These are phyloP conservation scores for Novymonas esmeraldas DNA, from an alignment of 208 protist genomes.

Conservation along the genomic window DNA sequence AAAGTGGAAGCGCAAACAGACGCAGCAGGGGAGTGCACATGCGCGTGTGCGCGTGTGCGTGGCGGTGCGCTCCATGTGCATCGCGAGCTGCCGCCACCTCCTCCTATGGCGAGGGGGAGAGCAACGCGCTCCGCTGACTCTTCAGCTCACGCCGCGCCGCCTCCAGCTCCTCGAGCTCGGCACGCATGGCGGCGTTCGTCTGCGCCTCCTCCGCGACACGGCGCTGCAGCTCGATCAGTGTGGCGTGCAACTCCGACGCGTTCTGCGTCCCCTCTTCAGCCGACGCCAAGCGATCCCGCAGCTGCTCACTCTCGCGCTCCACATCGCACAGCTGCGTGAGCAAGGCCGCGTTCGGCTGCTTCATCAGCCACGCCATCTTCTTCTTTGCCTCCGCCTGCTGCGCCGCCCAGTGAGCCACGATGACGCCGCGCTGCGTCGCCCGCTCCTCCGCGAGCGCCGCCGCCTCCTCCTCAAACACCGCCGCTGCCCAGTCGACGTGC, in stretches of 20 bases:
- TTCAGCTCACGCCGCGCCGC: slow-evolving; percentile 19
- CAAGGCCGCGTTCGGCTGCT: slow-evolving; percentile 43
- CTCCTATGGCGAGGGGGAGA: slow-evolving; percentile 1
- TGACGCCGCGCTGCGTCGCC: slow-evolving; percentile 4
- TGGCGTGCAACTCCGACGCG: slow-evolving; percentile 5
- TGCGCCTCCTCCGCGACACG: slow-evolving; percentile 12
- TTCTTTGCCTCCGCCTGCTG: slow-evolving; percentile 40
- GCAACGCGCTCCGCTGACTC: slow-evolving; percentile 18
- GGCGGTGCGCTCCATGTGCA: too few relatives aligned
- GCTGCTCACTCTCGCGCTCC: slow-evolving; percentile 23
- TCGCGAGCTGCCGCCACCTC: too few relatives aligned
- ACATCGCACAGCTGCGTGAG: slow-evolving; percentile 38
- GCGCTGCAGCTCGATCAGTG: slow-evolving; percentile 8
- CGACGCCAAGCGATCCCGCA: slow-evolving; percentile 7
- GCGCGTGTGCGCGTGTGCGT: too few relatives aligned
- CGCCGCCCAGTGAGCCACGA: slow-evolving; percentile 17
- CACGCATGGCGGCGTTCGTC: slow-evolving; percentile 18
- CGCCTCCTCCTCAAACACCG: slow-evolving; percentile 19
- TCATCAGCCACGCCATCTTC: slow-evolving; percentile 51
- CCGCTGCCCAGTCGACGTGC: slow-evolving; percentile 5
- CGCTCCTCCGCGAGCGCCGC: slow-evolving; percentile 22
- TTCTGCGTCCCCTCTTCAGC: slow-evolving; percentile 2
- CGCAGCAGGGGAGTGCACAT: too few relatives aligned
- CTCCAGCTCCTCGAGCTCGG: slow-evolving; percentile 36
- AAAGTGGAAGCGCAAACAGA: too few relatives aligned